Evolutionary conservation across 352 stramenopile species (phyloP), one percentile per base, ranked within the genome.

Genomic region (Detonula confervacea): DNA sequence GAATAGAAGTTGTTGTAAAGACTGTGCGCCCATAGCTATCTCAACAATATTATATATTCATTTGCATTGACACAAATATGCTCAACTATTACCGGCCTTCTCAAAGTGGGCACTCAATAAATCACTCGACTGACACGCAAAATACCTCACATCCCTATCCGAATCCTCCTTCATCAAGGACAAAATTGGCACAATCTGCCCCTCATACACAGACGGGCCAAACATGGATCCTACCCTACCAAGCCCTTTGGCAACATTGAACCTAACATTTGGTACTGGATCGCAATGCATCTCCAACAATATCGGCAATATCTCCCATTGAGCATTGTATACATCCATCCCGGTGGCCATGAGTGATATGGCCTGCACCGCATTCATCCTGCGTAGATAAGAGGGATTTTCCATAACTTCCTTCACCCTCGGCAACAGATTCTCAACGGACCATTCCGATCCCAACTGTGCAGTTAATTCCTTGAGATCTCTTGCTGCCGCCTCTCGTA

Each of bases 161-260:
- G 71, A 77, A 89, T 98, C 96, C 72, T 98, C 93, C 22, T 92
- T 77, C 77, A 98, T 79, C 57, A 93, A 82, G 37, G 90, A 88
- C 55, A 98, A 88, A 55, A 96, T 96, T 51, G 95, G 95, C 60
- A 86, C 81, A 37, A 98, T 93, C 69, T 95, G 90, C 33, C 86
- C 81, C 33, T 93, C 89, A 59, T 96, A 89, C 20, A 90, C 64
- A 73, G 67, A 57, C 68, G 78, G 46, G 88, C 92, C 86, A 74
- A 97, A 93, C 73, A 95, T 91, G 30, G 87, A 77, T 29, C 85
- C 91, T 1, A 99, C 88, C 18, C 90, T 90, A 64, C 96, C 90
- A 29, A 99, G 86, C 27, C 94, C 97, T 89, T 99, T 99, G 22
- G 97, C 96, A 35, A 99, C 96, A 86, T 98, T 99, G 77, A 99